phyloP scores from a whole-genome alignment of 2,329 filamentous ascomycete genomes.

The Mariannaea elegans region DNA sequence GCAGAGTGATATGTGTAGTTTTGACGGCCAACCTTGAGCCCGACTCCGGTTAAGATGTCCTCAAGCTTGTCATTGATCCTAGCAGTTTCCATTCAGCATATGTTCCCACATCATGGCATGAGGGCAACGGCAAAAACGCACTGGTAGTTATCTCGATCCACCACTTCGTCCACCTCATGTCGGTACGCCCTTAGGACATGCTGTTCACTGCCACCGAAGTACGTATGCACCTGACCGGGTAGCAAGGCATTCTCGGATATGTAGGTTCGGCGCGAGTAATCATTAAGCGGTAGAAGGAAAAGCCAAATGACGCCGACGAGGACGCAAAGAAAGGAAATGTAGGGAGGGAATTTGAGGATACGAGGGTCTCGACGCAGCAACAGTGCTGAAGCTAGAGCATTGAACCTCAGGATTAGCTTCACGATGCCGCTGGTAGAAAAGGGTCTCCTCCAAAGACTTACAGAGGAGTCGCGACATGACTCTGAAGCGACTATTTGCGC shows the following conservation, averaged over 20 bases:
- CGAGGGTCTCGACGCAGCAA: slow-evolving; percentile 82
- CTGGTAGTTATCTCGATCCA: slow-evolving; percentile 62
- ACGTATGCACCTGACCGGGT: slow-evolving; percentile 96
- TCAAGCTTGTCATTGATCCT: slow-evolving; percentile 77
- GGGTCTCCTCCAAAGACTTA: slow-evolving; percentile 45
- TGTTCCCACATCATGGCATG: background rate
- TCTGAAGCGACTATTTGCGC: slow-evolving; percentile 9
- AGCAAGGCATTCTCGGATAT: slow-evolving; percentile 97
- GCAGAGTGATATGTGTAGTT: slow-evolving; percentile 86
- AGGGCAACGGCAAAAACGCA: slow-evolving; percentile 44
- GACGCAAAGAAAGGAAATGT: slow-evolving; percentile 86
- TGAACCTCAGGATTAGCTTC: background rate
- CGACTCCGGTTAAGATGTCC: slow-evolving; percentile 78
- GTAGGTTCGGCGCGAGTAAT: slow-evolving; percentile 92
- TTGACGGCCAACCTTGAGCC: slow-evolving; percentile 88
- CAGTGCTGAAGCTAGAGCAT: slow-evolving; percentile 63
- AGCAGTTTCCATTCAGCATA: background rate
- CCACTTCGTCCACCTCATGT: slow-evolving; percentile 77
- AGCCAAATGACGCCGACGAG: slow-evolving; percentile 89
- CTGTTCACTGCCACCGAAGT: slow-evolving; percentile 96
- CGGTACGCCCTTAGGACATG: slow-evolving; percentile 91
- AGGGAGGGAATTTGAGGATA: slow-evolving; percentile 84
- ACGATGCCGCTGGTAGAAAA: background rate
- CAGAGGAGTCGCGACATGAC: slow-evolving; percentile 64
- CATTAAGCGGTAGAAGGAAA: slow-evolving; percentile 85